These are phyloP conservation scores for Globisporangium abappressorium DNA, from an alignment of 352 stramenopile species.

Conservation along the genomic window DNA sequence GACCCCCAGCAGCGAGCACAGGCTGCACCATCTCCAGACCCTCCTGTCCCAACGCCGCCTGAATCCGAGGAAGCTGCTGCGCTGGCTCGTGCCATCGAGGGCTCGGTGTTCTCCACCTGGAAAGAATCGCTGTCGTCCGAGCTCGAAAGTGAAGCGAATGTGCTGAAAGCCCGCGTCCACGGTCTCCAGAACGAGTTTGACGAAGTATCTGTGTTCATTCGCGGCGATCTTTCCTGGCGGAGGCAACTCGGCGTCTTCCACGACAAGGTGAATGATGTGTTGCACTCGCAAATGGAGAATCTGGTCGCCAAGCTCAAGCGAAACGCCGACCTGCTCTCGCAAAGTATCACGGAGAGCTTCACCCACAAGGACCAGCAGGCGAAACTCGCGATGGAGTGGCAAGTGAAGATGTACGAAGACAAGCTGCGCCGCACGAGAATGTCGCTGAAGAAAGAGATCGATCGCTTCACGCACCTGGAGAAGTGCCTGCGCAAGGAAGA, in stretches of 20 bases:
- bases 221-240: slow-evolving; percentile 59
- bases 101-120: slow-evolving; percentile 16
- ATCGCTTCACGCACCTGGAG: slow-evolving; percentile 54
- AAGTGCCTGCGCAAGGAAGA: slow-evolving; percentile 65
- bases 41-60: background rate
- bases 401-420: slow-evolving; percentile 46
- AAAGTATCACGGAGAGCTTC: slow-evolving; percentile 39
- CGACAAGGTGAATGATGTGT: slow-evolving; percentile 40
- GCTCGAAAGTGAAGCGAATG: slow-evolving; percentile 16
- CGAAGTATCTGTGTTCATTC: slow-evolving; percentile 51
- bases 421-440: slow-evolving; percentile 47
- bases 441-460: slow-evolving; percentile 61
- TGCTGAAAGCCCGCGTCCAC: slow-evolving; percentile 31
- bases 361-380: slow-evolving; percentile 28
- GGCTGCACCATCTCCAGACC: background rate
- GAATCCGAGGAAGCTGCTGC: slow-evolving; percentile 8
- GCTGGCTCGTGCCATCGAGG: slow-evolving; percentile 6
- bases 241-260: slow-evolving; percentile 50
- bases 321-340: slow-evolving; percentile 30
- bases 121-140: slow-evolving; percentile 8
- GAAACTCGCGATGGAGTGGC: slow-evolving; percentile 35
- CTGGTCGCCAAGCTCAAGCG: slow-evolving; percentile 25
- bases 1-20: background rate
- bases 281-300: slow-evolving; percentile 23
- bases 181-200: slow-evolving; percentile 51